Evolutionary conservation across 2,329 filamentous ascomycete species (phyloP).

Genomic region (Sporothrix inflata): DNA sequence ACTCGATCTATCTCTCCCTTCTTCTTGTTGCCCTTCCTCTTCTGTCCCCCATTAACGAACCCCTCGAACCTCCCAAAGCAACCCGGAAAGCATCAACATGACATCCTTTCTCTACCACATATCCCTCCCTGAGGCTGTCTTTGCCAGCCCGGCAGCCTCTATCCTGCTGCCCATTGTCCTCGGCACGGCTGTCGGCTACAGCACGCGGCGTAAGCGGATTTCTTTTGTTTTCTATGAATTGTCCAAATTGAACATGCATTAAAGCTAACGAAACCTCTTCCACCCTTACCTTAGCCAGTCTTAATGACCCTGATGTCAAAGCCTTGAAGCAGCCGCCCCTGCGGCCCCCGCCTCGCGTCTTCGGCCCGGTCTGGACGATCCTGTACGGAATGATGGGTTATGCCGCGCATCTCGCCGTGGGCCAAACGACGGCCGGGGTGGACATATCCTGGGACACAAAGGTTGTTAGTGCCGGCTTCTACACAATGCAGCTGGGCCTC

Average conservation of each 20-base stretch:
- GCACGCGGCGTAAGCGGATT: slow-evolving; percentile 61
- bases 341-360: slow-evolving; percentile 63
- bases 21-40: background rate
- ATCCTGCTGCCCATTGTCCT: slow-evolving; percentile 75
- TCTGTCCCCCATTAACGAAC: background rate
- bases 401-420: slow-evolving; percentile 77
- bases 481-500: slow-evolving; percentile 81
- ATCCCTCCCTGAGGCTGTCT: slow-evolving; percentile 72
- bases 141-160: slow-evolving; percentile 71
- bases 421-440: slow-evolving; percentile 61
- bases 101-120: slow-evolving; percentile 78
- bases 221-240: background rate
- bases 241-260: no score
- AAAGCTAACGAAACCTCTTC: background rate
- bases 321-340: slow-evolving; percentile 67
- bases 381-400: slow-evolving; percentile 86
- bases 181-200: slow-evolving; percentile 74
- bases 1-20: background rate
- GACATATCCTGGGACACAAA: slow-evolving; percentile 59
- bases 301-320: slow-evolving; percentile 22
- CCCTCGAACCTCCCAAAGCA: background rate
- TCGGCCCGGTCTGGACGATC: slow-evolving; percentile 67
- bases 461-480: slow-evolving; percentile 74
- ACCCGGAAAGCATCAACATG: slow-evolving; percentile 56
- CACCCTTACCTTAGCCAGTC: slow-evolving; percentile 19